Base-by-base conservation (phyloP, 768 basidiomycete genomes). In the Mycena floridula region DNA sequence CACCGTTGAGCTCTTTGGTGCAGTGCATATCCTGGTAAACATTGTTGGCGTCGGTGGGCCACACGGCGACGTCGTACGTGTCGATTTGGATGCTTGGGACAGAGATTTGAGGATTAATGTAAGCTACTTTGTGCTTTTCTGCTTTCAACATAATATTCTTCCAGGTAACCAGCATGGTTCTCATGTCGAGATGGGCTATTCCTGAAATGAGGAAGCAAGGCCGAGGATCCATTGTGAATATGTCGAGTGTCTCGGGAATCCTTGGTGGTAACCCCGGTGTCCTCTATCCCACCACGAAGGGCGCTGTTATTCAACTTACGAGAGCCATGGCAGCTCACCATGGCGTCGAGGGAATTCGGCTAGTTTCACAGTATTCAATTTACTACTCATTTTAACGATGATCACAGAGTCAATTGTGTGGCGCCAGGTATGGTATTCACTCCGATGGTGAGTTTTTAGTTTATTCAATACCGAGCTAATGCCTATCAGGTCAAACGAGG, bases 301-400 rank as follows among this genome's bases (percentile, higher is more conserved):
- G 69, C 4, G 70, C 70, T 1, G 52, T 70, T 9, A 53, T 72
- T 26, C 69, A 72, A 30, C 67, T 72, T 63, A 72, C 70, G 1
- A 55, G 67, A 36, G 68, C 70, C 2, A 72, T 72, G 70, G 70
- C 68, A 0, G 61, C 59, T 2, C 69, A 72, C 43, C 70, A 70
- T 50, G 69, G 64, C 0, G 56, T 62, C 3, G 58, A 59, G 18
- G 67, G 66, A 1, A 70, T 72, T 40, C 57, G 70, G 70, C 67
- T 25, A 20, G 64, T 46, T 2, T 25, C 18, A 18, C 20, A n/a
- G n/a, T n/a, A 23, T 22, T 41, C 15, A 30, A 3, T 9, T 15
- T 39, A 25, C 2, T 7, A 18, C 18, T 13, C 3, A 15, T 18
- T 4, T 13, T 35, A 3, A 4, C 7, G 7, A 35, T 18, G 32